phyloP scores from a whole-genome alignment of 164 flowering plant genomes.

The Nymphaea colorata region DNA sequence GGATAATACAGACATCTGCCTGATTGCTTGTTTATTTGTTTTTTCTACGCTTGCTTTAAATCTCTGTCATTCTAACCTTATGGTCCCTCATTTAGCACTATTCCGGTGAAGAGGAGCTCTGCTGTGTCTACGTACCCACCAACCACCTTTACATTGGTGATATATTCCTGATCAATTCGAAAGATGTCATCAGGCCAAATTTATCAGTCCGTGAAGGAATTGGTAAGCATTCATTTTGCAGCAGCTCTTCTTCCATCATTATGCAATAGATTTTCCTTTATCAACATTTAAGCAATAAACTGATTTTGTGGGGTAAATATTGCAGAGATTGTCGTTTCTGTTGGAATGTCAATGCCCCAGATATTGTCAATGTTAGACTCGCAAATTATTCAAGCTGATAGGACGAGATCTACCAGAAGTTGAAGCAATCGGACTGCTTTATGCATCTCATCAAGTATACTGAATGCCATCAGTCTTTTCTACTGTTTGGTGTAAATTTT shows the following conservation, averaged over 20 bases:
- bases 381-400: conserved; percentile 24
- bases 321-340: conserved; percentile 72
- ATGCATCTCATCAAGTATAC: not conserved
- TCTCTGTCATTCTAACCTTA: not conserved
- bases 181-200: conserved; percentile 63
- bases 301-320: not conserved
- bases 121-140: conserved; percentile 71
- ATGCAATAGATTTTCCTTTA: too few relatives aligned
- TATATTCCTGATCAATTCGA: conserved; percentile 51
- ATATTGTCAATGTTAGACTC: conserved; percentile 46
- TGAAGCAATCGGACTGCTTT: conserved; percentile 5
- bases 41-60: not conserved
- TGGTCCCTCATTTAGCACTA: conserved; percentile 27
- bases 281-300: too few relatives aligned
- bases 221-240: conserved; percentile 25
- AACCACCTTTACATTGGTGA: conserved; percentile 81
- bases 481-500: not conserved
- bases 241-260: not conserved
- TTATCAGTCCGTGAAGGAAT: conserved; percentile 76
- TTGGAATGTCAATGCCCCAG: conserved; percentile 82
- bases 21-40: not conserved
- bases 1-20: too few relatives aligned
- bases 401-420: conserved; percentile 38
- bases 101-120: conserved; percentile 61
- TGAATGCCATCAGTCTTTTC: not conserved